phyloP scores from a whole-genome alignment of 208 protist genomes.

The Porcisia deanei region DNA sequence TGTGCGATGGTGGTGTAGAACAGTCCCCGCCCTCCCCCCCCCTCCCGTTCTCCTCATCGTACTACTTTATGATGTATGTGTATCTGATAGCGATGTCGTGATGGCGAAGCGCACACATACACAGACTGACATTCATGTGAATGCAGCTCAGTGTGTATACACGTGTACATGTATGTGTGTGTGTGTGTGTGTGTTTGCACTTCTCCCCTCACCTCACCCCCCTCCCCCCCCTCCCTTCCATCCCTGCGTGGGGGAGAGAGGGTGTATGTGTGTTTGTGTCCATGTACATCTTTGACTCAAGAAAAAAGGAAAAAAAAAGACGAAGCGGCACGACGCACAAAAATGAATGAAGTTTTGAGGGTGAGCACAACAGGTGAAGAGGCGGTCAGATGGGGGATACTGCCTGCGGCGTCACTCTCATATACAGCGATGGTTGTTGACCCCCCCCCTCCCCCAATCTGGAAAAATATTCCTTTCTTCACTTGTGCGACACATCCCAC shows the following conservation, averaged over 20 bases:
- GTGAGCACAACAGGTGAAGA: neutral
- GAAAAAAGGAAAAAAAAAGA: neutral
- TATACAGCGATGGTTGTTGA: too few species aligned
- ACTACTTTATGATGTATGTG: neutral
- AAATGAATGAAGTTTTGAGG: too few species aligned
- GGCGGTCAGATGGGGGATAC: neutral
- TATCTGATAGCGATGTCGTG: neutral
- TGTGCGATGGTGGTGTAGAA: neutral
- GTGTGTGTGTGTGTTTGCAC: constrained; percentile 3
- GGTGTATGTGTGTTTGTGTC: neutral
- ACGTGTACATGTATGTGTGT: neutral
- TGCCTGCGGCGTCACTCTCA: too few species aligned
- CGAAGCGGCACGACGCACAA: neutral
- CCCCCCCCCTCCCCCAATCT: too few species aligned
- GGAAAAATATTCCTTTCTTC: too few species aligned
- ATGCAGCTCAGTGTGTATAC: neutral
- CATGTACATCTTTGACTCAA: constrained; percentile 13
- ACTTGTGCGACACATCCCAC: too few species aligned
- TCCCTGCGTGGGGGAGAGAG: too few species aligned
- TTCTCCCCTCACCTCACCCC: neutral
- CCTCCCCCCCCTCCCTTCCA: too few species aligned
- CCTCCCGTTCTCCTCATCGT: neutral
- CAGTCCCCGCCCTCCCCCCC: neutral
- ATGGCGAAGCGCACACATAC: neutral
- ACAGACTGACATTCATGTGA: neutral